These are phyloP conservation scores for Exophiala xenobiotica DNA, from an alignment of 2,329 filamentous ascomycete genomes.

Conservation along the genomic window DNA sequence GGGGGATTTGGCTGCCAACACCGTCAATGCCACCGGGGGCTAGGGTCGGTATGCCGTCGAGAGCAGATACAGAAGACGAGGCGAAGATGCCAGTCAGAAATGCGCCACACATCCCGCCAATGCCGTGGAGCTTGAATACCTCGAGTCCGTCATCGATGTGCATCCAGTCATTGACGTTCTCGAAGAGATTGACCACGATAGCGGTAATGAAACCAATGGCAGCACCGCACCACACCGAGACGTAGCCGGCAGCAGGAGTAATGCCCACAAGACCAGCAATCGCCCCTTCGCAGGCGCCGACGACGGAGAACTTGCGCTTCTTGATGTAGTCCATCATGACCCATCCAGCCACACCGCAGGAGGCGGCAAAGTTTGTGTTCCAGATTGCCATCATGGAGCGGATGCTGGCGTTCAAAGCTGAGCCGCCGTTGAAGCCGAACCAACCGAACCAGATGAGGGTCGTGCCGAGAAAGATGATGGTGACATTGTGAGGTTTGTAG, in stretches of 20 bases:
- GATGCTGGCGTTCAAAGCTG: conserved; percentile 77
- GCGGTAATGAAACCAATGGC: conserved; percentile 58
- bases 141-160: conserved; percentile 59
- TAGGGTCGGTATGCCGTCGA: conserved; percentile 53
- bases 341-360: conserved; percentile 76
- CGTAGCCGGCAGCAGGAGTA: conserved; percentile 82
- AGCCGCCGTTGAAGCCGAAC: conserved; percentile 93
- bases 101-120: conserved; percentile 57
- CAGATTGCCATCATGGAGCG: conserved; percentile 82
- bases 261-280: conserved; percentile 88
- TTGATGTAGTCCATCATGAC: conserved; percentile 83
- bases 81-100: conserved; percentile 61
- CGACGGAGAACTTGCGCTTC: conserved; percentile 84
- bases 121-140: conserved; percentile 47
- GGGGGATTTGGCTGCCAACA: conserved; percentile 55
- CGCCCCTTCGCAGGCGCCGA: conserved; percentile 88
- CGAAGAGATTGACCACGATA: conserved; percentile 49
- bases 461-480: conserved; percentile 70
- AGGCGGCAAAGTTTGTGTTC: conserved; percentile 82
- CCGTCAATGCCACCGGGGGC: conserved; percentile 54
- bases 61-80: conserved; percentile 39
- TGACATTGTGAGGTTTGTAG: conserved; percentile 66
- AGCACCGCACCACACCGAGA: conserved; percentile 67
- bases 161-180: conserved; percentile 55
- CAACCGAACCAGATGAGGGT: conserved; percentile 54